Evolutionary conservation across 257 asterid species (phyloP).

Genomic region (Datura wrightii): DNA sequence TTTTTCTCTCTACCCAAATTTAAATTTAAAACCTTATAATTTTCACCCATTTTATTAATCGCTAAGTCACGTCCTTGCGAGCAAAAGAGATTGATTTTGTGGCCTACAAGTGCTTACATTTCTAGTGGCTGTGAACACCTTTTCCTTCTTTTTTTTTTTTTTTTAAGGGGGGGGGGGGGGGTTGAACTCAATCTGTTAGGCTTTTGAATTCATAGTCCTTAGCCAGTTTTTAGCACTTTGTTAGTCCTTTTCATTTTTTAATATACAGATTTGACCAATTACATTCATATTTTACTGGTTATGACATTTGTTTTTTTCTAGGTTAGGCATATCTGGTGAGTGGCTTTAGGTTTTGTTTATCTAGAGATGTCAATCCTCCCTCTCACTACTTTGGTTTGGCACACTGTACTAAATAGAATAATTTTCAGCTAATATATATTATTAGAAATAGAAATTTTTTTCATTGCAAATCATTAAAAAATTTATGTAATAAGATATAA

Average conservation of each 20-base stretch:
- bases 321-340: neutral
- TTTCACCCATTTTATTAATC: no score
- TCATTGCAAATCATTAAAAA: no score
- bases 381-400: no score
- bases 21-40: no score
- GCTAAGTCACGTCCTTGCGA: no score
- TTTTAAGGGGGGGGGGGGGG: no score
- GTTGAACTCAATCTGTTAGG: neutral
- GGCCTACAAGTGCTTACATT: neutral
- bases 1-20: no score
- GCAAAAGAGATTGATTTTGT: neutral
- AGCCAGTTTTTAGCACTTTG: neutral
- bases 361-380: neutral
- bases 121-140: neutral
- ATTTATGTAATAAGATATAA: no score
- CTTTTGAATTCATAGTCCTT: conserved; percentile 4
- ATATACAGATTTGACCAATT: neutral
- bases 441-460: no score
- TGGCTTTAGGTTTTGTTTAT: neutral
- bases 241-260: neutral
- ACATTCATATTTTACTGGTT: neutral
- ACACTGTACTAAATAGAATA: no score
- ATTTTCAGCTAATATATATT: no score
- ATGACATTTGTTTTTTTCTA: neutral
- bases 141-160: no score